A percentile compares a stretch with the other conserved stretches of the same genome.
phyloP scores from a whole-genome alignment of 345 rosid species.

The Erysimum cheiranthoides region DNA sequence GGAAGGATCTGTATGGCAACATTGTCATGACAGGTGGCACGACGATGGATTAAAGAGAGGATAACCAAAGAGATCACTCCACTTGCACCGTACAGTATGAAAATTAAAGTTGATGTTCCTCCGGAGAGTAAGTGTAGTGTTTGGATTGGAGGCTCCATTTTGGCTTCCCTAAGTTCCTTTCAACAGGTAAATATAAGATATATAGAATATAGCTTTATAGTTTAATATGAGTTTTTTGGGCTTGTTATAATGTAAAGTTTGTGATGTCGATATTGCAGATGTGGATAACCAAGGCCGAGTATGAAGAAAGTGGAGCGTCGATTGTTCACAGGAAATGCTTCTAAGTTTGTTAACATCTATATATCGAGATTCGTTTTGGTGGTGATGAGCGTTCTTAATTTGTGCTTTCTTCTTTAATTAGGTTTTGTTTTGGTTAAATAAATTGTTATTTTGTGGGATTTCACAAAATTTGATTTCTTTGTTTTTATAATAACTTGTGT shows the following conservation, averaged over 20 bases:
- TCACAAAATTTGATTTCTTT: neutral
- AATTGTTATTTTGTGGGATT: neutral
- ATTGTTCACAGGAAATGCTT: conserved; percentile 16
- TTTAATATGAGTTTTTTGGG: neutral
- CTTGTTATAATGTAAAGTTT: neutral
- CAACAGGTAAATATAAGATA: conserved; percentile 56
- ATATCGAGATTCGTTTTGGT: neutral
- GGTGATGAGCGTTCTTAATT: neutral
- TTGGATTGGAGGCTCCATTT: conserved; percentile 30
- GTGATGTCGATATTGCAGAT: neutral
- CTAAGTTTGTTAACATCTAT: neutral
- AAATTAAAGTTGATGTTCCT: conserved; percentile 19
- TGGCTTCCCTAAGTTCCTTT: conserved; percentile 63
- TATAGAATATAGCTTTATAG: neutral
- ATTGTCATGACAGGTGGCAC: conserved; percentile 63
- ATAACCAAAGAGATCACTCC: conserved; percentile 83
- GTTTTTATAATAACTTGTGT: neutral
- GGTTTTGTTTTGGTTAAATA: neutral
- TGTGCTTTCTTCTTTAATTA: neutral
- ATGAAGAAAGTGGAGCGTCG: neutral
- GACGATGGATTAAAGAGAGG: conserved; percentile 73
- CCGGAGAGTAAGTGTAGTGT: conserved; percentile 29
- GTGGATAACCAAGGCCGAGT: conserved; percentile 2
- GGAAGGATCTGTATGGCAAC: conserved; percentile 66
- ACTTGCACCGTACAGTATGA: conserved; percentile 49